Conservation (phyloP, 2,329 filamentous ascomycete species). For the Penicillium decumbens region DNA sequence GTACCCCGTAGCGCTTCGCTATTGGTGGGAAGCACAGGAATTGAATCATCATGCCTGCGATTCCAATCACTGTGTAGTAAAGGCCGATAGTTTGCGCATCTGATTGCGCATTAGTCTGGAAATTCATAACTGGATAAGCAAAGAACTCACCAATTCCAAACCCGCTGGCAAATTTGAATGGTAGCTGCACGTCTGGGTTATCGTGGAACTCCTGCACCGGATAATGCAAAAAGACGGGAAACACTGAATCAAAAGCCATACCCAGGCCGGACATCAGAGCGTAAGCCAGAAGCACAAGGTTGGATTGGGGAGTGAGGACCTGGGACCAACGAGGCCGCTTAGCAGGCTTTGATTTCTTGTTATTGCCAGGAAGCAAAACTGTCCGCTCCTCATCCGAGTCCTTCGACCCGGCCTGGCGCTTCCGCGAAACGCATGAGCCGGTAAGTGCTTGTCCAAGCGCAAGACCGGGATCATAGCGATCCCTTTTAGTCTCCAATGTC, state of each 20-base stretch:
- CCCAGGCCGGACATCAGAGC: conserved; percentile 76
- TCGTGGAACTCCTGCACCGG: conserved; percentile 53
- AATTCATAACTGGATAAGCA: not conserved
- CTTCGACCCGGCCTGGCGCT: conserved; percentile 14
- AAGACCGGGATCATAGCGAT: conserved; percentile 69
- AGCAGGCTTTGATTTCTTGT: conserved; percentile 14
- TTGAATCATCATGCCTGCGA: conserved; percentile 74
- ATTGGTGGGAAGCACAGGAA: conserved; percentile 78
- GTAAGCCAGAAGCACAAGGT: conserved; percentile 71
- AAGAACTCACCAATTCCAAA: conserved; percentile 58
- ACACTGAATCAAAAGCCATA: conserved; percentile 78
- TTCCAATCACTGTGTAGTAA: conserved; percentile 77
- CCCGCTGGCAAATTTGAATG: conserved; percentile 77
- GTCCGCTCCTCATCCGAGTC: conserved; percentile 29
- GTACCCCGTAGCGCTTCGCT: conserved; percentile 66
- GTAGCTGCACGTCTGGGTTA: conserved; percentile 57
- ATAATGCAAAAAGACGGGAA: conserved; percentile 85
- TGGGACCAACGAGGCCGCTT: conserved; percentile 50
- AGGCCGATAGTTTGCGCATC: conserved; percentile 71
- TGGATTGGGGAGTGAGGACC: conserved; percentile 69
- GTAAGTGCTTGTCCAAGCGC: conserved; percentile 64
- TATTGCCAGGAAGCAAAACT: conserved; percentile 29
- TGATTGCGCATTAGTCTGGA: conserved; percentile 27
- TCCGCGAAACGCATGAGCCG: conserved; percentile 33
- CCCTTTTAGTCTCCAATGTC: conserved; percentile 68